These are phyloP conservation scores for Pyronema omphalodes DNA, from an alignment of 495 filamentous ascomycete species.

Conservation along the genomic window DNA sequence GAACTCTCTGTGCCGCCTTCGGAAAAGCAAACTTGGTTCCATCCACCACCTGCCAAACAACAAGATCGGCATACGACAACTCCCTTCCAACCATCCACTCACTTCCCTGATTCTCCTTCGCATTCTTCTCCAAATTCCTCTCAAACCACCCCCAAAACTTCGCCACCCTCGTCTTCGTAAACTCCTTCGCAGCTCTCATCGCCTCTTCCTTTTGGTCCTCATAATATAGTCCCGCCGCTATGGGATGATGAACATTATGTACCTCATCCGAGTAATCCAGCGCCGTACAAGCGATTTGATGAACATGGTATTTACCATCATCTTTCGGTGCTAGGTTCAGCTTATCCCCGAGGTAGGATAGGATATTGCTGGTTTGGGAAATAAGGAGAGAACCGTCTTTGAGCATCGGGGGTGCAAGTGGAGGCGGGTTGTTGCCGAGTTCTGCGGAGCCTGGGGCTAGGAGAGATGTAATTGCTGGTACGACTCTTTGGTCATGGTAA, in stretches of 20 bases:
- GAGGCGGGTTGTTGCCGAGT: neutral
- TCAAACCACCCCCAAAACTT: slow-evolving; percentile 30
- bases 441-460: neutral
- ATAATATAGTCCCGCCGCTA: slow-evolving; percentile 37
- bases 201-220: slow-evolving; percentile 49
- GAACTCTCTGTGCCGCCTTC: slow-evolving; percentile 33
- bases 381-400: neutral
- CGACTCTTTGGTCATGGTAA: slow-evolving; percentile 38
- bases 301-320: slow-evolving; percentile 33
- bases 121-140: slow-evolving; percentile 12
- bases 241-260: slow-evolving; percentile 51
- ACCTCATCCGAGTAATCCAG: slow-evolving; percentile 46
- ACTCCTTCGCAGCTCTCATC: slow-evolving; percentile 32
- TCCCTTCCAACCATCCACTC: slow-evolving; percentile 38
- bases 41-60: slow-evolving; percentile 43
- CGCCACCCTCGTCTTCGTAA: slow-evolving; percentile 38
- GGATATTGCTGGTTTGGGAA: neutral
- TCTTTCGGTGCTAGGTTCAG: slow-evolving; percentile 16
- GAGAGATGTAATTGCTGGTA: neutral
- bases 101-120: slow-evolving; percentile 20
- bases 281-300: slow-evolving; percentile 43
- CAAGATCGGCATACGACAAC: slow-evolving; percentile 48
- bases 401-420: slow-evolving; percentile 1
- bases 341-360: neutral
- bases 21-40: slow-evolving; percentile 44